These are phyloP conservation scores for Xylaria intraflava DNA, from an alignment of 495 filamentous ascomycete species.

Conservation along the genomic window DNA sequence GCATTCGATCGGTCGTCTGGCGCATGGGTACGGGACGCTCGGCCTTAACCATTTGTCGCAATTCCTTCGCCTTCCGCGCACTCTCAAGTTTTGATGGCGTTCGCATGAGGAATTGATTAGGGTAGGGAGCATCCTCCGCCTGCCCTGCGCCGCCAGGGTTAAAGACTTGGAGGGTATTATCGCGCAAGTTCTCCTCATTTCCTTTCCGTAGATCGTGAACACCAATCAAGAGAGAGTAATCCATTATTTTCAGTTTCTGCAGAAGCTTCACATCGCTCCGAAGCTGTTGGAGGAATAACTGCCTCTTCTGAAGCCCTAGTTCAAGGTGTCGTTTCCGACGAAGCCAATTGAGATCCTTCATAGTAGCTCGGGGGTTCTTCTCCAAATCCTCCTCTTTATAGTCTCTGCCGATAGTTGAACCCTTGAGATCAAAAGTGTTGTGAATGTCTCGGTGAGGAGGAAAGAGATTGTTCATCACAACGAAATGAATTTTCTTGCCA, in stretches of 20 bases:
- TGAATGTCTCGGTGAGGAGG: conserved; percentile 97
- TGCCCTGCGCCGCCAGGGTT: conserved; percentile 73
- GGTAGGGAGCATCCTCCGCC: conserved; percentile 42
- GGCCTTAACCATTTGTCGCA: conserved; percentile 84
- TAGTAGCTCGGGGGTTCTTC: conserved; percentile 81
- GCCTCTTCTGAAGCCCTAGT: conserved; percentile 79
- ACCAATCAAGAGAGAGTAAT: conserved; percentile 92
- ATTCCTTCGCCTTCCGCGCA: conserved; percentile 81
- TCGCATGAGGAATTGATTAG: conserved; percentile 62
- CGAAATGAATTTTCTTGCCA: conserved; percentile 97
- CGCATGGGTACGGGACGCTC: conserved; percentile 90
- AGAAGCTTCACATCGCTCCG: conserved; percentile 78
- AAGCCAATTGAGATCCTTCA: conserved; percentile 98
- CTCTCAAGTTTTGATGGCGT: conserved; percentile 94
- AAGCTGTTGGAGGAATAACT: conserved; percentile 80
- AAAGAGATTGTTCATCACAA: conserved; percentile 99
- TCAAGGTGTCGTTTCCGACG: conserved; percentile 78
- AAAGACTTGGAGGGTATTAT: conserved; percentile 92
- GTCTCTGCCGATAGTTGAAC: conserved; percentile 91
- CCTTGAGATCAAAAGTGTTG: conserved; percentile 93
- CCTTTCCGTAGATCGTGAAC: conserved; percentile 85
- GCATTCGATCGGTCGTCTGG: conserved; percentile 76
- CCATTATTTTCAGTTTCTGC: conserved; percentile 91
- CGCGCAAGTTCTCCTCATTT: conserved; percentile 91
- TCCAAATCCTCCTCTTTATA: conserved; percentile 82